Conservation (phyloP, 768 basidiomycete species). For the Mycena epipterygia region DNA sequence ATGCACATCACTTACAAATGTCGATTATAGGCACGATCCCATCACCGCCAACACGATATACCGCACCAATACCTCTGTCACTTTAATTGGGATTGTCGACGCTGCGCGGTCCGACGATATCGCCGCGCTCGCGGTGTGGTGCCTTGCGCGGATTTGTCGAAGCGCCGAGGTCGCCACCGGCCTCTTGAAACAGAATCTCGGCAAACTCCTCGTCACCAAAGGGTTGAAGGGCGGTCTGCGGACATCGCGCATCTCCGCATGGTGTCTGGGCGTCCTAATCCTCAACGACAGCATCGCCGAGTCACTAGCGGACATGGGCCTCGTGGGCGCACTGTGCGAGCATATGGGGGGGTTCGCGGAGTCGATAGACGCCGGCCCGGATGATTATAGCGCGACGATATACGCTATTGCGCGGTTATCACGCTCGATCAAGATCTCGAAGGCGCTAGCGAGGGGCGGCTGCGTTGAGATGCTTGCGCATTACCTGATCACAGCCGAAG, state of each 20-base stretch:
- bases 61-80: constrained; percentile 40
- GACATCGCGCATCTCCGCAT: constrained; percentile 39
- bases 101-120: constrained; percentile 39
- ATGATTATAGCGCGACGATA: constrained; percentile 39
- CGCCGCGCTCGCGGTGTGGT: constrained; percentile 41
- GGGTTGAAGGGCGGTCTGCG: constrained; percentile 37
- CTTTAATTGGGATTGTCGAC: constrained; percentile 41
- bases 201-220: constrained; percentile 31
- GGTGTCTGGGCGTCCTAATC: constrained; percentile 40
- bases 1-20: neutral
- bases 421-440: constrained; percentile 44
- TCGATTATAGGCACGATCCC: constrained; percentile 37
- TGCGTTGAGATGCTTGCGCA: constrained; percentile 37
- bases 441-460: constrained; percentile 40
- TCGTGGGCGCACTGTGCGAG: constrained; percentile 32
- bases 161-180: constrained; percentile 41
- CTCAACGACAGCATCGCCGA: constrained; percentile 43
- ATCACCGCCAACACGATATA: constrained; percentile 45
- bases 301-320: constrained; percentile 30
- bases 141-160: constrained; percentile 41
- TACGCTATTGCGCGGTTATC: constrained; percentile 43
- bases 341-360: constrained; percentile 37
- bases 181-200: constrained; percentile 40
- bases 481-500: constrained; percentile 33
- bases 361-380: constrained; percentile 22